Conservation (phyloP, 2,329 filamentous ascomycete genomes). For the Calonectria hongkongensis region DNA sequence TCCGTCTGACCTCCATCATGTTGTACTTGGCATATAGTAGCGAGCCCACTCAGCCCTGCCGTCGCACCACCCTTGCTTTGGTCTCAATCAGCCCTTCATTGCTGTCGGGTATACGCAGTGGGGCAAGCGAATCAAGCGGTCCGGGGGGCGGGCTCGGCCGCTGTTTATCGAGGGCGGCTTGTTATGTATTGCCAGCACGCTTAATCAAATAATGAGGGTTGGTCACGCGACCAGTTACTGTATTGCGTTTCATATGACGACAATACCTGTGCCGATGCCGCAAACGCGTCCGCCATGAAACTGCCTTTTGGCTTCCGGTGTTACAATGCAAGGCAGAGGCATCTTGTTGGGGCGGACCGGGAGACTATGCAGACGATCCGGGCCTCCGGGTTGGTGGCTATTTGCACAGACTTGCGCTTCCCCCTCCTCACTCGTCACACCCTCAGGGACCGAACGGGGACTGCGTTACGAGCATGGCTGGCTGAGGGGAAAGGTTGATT, state of each 20-base stretch:
- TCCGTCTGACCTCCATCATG: constrained; percentile 1
- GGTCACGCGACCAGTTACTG: constrained; percentile 11
- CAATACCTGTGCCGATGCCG: too few relatives aligned
- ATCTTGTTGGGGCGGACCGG: not conserved
- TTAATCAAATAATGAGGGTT: not conserved
- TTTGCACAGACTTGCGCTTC: not conserved
- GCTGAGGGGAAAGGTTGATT: constrained; percentile 10
- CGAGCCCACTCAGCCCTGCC: not conserved
- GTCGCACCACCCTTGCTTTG: not conserved
- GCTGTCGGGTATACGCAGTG: not conserved
- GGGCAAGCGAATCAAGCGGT: not conserved
- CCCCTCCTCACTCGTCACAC: not conserved
- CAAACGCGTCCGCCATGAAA: not conserved
- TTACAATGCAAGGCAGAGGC: not conserved
- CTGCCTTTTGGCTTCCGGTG: not conserved
- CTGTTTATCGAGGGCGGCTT: not conserved
- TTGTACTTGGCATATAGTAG: not conserved
- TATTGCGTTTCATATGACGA: not conserved
- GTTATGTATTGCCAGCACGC: not conserved
- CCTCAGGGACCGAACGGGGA: not conserved
- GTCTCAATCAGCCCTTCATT: constrained; percentile 9
- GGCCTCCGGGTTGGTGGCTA: not conserved
- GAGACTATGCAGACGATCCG: not conserved
- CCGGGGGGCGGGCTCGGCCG: not conserved
- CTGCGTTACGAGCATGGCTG: too few relatives aligned